phyloP scores from a whole-genome alignment of 257 asterid genomes.

The Echium plantagineum region DNA sequence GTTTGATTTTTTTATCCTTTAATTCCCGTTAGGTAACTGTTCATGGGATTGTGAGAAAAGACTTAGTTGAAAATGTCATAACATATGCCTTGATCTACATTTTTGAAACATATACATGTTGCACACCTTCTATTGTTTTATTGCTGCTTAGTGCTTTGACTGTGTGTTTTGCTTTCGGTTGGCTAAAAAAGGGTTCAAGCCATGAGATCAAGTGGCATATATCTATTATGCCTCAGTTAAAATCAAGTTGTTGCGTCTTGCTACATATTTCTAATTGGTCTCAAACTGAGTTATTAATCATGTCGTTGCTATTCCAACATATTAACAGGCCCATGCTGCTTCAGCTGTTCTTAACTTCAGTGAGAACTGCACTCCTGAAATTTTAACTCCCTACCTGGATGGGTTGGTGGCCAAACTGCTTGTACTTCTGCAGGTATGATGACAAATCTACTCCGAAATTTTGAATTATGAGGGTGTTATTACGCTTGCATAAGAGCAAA shows the following conservation, averaged over 20 bases:
- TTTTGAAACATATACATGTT: background rate
- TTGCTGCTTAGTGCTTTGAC: too few relatives aligned
- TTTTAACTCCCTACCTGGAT: slow-evolving; percentile 74
- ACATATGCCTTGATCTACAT: background rate
- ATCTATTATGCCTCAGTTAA: background rate
- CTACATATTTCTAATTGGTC: background rate
- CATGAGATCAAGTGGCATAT: too few relatives aligned
- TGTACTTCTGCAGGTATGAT: slow-evolving; percentile 63
- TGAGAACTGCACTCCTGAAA: slow-evolving; percentile 86
- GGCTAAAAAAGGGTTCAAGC: too few relatives aligned
- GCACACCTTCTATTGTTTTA: background rate
- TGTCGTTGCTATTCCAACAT: background rate
- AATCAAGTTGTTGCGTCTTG: background rate
- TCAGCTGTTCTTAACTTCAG: slow-evolving; percentile 92
- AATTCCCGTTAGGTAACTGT: background rate
- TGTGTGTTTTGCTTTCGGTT: too few relatives aligned
- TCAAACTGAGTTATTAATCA: slow-evolving; percentile 1
- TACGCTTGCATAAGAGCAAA: background rate
- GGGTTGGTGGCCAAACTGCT: slow-evolving; percentile 78
- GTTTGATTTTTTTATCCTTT: too few relatives aligned
- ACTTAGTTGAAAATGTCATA: background rate
- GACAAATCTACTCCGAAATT: background rate
- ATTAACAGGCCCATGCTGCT: slow-evolving; percentile 88
- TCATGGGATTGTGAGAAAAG: too few relatives aligned
- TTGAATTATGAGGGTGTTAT: background rate